Percentiles rank a stretch among this genome's conserved stretches.
phyloP scores from a whole-genome alignment of 805 yeast genomes.

The Teunomyces atbi region DNA sequence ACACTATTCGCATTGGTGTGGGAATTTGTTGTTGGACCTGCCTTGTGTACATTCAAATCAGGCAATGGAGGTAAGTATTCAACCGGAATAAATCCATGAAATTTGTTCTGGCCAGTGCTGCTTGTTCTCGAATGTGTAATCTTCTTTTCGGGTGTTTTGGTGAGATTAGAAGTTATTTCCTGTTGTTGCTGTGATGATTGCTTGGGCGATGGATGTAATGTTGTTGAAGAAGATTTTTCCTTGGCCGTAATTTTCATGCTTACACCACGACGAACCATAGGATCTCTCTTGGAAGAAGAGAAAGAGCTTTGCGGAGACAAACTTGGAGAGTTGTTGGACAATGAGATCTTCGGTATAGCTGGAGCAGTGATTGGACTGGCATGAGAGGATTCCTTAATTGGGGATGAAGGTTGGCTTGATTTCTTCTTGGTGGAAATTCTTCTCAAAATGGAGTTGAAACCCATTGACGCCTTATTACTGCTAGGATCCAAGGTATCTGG shows the following conservation, averaged over 20 bases:
- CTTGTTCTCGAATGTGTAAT: conserved; percentile 7
- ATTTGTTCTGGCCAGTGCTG: conserved; percentile 17
- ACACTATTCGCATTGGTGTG: not conserved
- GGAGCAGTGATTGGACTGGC: conserved; percentile 11
- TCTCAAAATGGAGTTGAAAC: conserved; percentile 37
- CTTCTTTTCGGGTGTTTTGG: not conserved
- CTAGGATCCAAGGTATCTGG: conserved; percentile 36
- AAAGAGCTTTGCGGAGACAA: conserved; percentile 14
- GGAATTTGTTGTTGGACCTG: not conserved
- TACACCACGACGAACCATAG: conserved; percentile 57
- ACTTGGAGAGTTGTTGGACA: conserved; percentile 9
- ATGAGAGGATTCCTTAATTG: conserved; percentile 7
- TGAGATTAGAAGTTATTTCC: not conserved
- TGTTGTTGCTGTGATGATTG: conserved; percentile 4
- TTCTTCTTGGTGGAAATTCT: conserved; percentile 35
- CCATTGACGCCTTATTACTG: conserved; percentile 20
- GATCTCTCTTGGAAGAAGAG: conserved; percentile 27
- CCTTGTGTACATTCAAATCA: conserved; percentile 29
- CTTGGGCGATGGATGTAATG: conserved; percentile 13
- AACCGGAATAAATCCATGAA: conserved; percentile 42
- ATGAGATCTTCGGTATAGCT: conserved; percentile 12
- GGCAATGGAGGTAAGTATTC: conserved; percentile 47
- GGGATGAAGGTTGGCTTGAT: conserved; percentile 10
- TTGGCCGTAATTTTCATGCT: conserved; percentile 60
- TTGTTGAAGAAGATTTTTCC: conserved; percentile 38